These are phyloP conservation scores for Tricholoma sp. DNA, from an alignment of 768 basidiomycete species.

Conservation along the genomic window DNA sequence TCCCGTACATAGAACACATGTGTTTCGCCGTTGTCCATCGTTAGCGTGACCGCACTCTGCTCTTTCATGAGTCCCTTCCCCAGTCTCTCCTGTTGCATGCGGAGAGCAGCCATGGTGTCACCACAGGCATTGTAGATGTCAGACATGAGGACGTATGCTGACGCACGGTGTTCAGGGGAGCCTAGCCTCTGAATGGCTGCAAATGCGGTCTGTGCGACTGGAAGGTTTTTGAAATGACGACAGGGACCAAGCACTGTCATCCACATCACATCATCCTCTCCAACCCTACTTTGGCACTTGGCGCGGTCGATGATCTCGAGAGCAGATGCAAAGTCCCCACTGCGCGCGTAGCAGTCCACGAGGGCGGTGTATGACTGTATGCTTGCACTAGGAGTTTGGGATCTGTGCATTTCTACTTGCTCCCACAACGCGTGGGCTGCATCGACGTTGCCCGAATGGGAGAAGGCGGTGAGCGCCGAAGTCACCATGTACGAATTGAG, in stretches of 20 bases:
- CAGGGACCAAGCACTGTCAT: not conserved
- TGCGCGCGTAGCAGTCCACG: not conserved
- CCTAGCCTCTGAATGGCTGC: not conserved
- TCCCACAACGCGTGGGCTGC: not conserved
- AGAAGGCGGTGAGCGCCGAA: not conserved
- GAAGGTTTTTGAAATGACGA: not conserved
- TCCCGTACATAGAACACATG: not conserved
- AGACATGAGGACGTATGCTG: not conserved
- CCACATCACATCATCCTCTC: not conserved
- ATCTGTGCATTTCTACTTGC: not conserved
- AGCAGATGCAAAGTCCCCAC: not conserved
- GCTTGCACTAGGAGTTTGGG: not conserved
- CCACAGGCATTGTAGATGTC: not conserved
- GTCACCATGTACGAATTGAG: not conserved
- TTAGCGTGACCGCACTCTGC: not conserved
- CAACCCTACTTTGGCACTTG: not conserved
- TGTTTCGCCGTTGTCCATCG: not conserved
- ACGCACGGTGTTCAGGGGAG: not conserved
- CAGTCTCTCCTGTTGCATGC: not conserved
- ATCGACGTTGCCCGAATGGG: not conserved
- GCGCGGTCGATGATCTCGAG: not conserved
- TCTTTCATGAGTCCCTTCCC: not conserved
- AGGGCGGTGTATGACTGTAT: not conserved
- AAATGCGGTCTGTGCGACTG: not conserved
- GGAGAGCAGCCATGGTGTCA: not conserved